Percentiles rank a stretch among this genome's conserved stretches.
Conservation (phyloP, 129 eudicot species). For the Flaveria ramosissima region DNA sequence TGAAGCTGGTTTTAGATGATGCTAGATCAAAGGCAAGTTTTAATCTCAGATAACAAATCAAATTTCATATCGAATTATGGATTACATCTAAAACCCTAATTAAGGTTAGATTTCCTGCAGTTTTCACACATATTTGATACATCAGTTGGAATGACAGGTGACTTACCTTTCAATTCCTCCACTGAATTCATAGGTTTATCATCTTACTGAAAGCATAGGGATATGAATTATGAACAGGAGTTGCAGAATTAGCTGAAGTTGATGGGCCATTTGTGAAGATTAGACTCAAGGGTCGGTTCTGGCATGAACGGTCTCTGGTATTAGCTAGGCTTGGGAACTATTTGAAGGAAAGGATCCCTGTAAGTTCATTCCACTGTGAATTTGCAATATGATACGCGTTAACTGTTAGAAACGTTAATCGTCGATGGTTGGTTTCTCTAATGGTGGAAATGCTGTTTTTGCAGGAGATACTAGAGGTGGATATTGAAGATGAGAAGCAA, state of each 20-base stretch:
- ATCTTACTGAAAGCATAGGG: too few relatives aligned
- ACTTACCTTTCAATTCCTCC: conserved; percentile 1
- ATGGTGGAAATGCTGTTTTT: conserved; percentile 18
- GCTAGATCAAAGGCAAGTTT: conserved; percentile 74
- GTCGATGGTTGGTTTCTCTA: neutral
- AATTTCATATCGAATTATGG: neutral
- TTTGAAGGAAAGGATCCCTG: conserved; percentile 87
- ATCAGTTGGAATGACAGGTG: conserved; percentile 88
- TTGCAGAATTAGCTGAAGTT: conserved; percentile 77
- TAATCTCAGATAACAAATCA: neutral
- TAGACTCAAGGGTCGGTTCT: conserved; percentile 77
- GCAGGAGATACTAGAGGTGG: conserved; percentile 88
- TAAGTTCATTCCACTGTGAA: conserved; percentile 18
- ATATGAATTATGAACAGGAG: conserved; percentile 43
- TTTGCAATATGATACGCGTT: neutral
- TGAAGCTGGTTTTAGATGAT: conserved; percentile 64
- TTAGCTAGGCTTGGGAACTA: conserved; percentile 82
- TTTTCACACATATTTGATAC: conserved; percentile 79
- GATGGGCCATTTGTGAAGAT: conserved; percentile 91
- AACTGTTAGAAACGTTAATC: neutral
- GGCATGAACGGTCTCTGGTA: conserved; percentile 74
- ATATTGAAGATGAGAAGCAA: conserved; percentile 92
- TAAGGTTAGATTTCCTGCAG: conserved; percentile 44
- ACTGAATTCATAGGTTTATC: neutral
- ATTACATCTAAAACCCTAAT: neutral